Evolutionary conservation across 345 rosid genomes (phyloP).

Genomic region (Crucihimalaya himalaica): DNA sequence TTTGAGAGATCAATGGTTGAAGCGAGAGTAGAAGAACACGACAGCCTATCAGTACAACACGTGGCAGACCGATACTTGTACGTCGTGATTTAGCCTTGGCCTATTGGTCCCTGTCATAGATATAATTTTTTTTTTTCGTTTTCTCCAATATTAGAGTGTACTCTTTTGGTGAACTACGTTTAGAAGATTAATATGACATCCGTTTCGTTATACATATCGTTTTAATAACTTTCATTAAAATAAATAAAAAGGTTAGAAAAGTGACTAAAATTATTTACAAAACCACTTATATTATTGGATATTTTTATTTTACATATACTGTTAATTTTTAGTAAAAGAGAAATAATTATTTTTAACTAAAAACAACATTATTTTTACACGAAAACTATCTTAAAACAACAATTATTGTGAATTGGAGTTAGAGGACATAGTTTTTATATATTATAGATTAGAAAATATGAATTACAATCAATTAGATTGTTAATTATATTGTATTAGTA

Average conservation of each 20-base stretch:
- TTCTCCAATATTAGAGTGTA: background rate
- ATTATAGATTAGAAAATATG: background rate
- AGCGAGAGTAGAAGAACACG: background rate
- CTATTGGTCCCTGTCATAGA: conserved; percentile 11
- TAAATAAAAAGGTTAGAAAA: no score
- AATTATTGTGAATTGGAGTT: no score
- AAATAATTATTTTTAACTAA: no score
- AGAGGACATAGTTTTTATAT: no score
- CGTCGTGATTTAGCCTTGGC: conserved; percentile 1
- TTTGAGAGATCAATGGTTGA: background rate
- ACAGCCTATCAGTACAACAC: background rate
- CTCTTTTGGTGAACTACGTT: background rate
- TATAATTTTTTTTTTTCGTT: background rate
- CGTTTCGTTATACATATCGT: no score
- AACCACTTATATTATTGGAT: no score
- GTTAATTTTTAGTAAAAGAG: no score
- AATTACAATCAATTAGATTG: background rate
- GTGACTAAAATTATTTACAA: no score
- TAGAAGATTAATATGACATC: background rate
- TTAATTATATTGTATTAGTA: background rate
- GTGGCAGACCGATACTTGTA: background rate
- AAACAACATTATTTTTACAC: no score
- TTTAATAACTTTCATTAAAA: no score
- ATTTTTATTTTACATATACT: no score
- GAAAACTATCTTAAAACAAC: no score